Conservation (phyloP, 768 basidiomycete genomes). For the Holtermannia corniformis region DNA sequence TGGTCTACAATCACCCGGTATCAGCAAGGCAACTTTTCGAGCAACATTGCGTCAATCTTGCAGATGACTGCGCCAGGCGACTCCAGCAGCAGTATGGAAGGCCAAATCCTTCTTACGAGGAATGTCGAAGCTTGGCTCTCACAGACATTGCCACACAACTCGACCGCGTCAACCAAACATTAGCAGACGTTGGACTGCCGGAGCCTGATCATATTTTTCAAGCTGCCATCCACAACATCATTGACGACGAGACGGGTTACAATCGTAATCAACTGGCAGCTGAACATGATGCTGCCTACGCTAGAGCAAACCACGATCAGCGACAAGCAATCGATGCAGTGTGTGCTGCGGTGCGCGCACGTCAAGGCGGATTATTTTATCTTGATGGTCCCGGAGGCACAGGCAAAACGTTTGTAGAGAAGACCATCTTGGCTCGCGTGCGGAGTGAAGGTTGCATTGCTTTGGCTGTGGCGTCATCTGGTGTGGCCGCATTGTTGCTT, state of each 20-base stretch:
- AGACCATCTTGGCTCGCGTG: slow-evolving; percentile 39
- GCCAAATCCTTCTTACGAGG: slow-evolving; percentile 32
- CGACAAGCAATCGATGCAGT: slow-evolving; percentile 40
- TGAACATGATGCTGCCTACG: no score
- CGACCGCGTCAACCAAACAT: slow-evolving; percentile 13
- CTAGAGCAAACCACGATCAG: background rate
- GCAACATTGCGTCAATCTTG: no score
- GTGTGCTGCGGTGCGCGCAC: slow-evolving; percentile 24
- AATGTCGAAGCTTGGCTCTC: slow-evolving; percentile 46
- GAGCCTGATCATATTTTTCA: background rate
- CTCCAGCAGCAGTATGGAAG: slow-evolving; percentile 12
- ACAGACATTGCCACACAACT: slow-evolving; percentile 42
- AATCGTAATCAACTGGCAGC: no score
- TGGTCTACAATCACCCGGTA: no score
- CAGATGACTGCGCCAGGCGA: no score
- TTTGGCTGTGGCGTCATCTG: slow-evolving; percentile 50
- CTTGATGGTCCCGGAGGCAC: slow-evolving; percentile 45
- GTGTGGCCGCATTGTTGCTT: slow-evolving; percentile 47
- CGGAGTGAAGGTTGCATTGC: slow-evolving; percentile 38
- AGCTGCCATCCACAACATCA: slow-evolving; percentile 7
- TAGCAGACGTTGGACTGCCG: slow-evolving; percentile 18
- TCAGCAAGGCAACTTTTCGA: no score
- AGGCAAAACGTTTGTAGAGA: slow-evolving; percentile 48
- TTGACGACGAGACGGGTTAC: no score
- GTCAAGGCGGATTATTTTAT: slow-evolving; percentile 39